A percentile compares a stretch with the other conserved stretches of the same genome.
These are phyloP conservation scores for Achaetomium macrosporum DNA, from an alignment of 2,329 filamentous ascomycete species.

Conservation along the genomic window DNA sequence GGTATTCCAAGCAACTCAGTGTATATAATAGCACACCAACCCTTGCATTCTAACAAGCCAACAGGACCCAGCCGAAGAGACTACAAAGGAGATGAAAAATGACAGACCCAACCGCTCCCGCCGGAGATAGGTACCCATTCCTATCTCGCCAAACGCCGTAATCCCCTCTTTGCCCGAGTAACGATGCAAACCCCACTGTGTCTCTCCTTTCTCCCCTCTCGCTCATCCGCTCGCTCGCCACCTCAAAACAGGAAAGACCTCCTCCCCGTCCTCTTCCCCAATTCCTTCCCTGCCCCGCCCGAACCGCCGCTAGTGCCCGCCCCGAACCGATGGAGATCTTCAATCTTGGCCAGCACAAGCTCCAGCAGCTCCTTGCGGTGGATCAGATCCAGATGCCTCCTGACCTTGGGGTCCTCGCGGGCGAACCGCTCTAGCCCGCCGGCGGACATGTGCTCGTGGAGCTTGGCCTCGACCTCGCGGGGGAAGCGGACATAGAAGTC, in stretches of 20 bases:
- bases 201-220: neutral
- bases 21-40: neutral
- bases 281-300: neutral
- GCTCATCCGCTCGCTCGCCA: neutral
- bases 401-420: conserved; percentile 85
- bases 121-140: neutral
- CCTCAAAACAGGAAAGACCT: conserved; percentile 5
- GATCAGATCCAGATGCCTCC: conserved; percentile 85
- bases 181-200: conserved; percentile 4
- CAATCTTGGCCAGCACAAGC: conserved; percentile 92
- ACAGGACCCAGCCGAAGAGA: neutral
- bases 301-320: conserved; percentile 52
- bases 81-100: neutral
- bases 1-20: conserved; percentile 6
- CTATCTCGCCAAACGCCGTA: conserved; percentile 1
- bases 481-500: conserved; percentile 99
- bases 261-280: conserved; percentile 6
- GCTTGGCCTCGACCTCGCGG: conserved; percentile 77
- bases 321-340: conserved; percentile 79
- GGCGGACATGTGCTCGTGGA: conserved; percentile 73
- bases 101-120: conserved; percentile 4
- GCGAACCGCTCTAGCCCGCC: conserved; percentile 86
- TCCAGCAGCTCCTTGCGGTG: conserved; percentile 87
- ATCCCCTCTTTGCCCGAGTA: neutral
- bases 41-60: conserved; percentile 6